Evolutionary conservation across 2,329 filamentous ascomycete genomes (phyloP), one percentile per base, ranked within the genome.

Genomic region (Zymoseptoria passerinii): DNA sequence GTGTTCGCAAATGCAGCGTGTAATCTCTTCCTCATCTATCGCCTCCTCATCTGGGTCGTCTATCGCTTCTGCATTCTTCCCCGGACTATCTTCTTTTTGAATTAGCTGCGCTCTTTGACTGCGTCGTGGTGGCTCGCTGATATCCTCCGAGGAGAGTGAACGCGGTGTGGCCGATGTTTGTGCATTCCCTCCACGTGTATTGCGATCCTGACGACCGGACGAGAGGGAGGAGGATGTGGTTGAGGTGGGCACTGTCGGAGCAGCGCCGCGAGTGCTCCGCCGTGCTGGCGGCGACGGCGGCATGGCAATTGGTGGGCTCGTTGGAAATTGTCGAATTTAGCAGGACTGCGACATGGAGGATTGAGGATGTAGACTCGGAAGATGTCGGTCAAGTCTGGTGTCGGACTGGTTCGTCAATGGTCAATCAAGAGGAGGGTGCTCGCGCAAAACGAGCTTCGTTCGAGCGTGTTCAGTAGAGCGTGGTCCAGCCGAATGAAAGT

Each of bases 1-100:
- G 67, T 88, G 86, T 67, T 91, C 92, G 76, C 94, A 99, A 64
- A 99, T 87, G 77, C 94, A 99, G 66, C 94, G 86, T 70, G 96
- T 96, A 57, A 94, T 85, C 77, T 97, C 94, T 70, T 96, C 92
- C 73, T 96, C 82, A 60, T 90, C 88, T 53, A 81, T 80, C 40
- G 79, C 75, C 52, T 80, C 78, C 49, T 81, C 81, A 18, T 87
- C 81, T 62, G 85, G 84, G 60, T 80, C 82, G 50, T 76, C 74
- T 48, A 68, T 64, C 52, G 72, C 72, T 54, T 70, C 68, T 16
- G 69, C 71, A 63, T 70, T 70, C 69, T 72, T 76, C 58, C 66
- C 70, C 4, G 53, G 29, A 29, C 60, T 56, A 55, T 76, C 74
- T 54, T 77, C 76, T 63, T 86, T 87, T 73, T 86, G 84, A 65